phyloP scores from a whole-genome alignment of 2,329 filamentous ascomycete genomes.

The Ascocoryne sarcoides region DNA sequence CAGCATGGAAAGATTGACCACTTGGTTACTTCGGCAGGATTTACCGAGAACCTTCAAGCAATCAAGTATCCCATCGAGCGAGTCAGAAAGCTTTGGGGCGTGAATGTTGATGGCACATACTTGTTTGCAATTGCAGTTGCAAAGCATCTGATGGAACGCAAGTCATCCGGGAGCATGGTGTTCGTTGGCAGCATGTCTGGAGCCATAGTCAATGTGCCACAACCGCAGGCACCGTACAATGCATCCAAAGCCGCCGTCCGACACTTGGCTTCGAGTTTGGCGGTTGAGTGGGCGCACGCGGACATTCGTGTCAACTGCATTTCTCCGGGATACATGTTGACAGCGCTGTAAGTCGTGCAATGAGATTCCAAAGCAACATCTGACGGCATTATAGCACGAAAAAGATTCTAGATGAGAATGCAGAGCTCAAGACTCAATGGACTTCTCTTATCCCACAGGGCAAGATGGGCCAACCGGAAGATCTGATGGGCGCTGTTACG shows the following conservation, averaged over 20 bases:
- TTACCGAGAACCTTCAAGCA: conserved; percentile 92
- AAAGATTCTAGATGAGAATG: conserved; percentile 91
- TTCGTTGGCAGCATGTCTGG: conserved; percentile 96
- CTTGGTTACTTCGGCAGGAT: conserved; percentile 91
- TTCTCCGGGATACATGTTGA: conserved; percentile 93
- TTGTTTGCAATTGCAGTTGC: conserved; percentile 78
- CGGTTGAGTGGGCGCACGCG: conserved; percentile 85
- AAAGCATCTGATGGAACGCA: conserved; percentile 78
- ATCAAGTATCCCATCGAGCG: conserved; percentile 85
- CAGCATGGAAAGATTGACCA: conserved; percentile 79
- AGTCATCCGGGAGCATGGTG: conserved; percentile 75
- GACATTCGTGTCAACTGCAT: conserved; percentile 94
- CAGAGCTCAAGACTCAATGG: conserved; percentile 83
- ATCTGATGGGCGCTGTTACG: conserved; percentile 87
- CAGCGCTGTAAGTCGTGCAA: conserved; percentile 62
- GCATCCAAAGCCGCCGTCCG: conserved; percentile 86
- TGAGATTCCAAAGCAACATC: not conserved
- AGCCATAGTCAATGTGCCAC: conserved; percentile 86
- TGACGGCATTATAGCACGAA: conserved; percentile 53
- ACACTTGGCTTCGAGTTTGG: conserved; percentile 77
- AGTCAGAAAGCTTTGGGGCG: conserved; percentile 86
- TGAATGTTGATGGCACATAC: conserved; percentile 91
- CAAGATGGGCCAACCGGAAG: conserved; percentile 86
- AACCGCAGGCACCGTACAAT: conserved; percentile 90
- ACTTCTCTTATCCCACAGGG: conserved; percentile 84